Percentiles rank a stretch among this genome's conserved stretches.
phyloP scores from a whole-genome alignment of 169 alveolate genomes.

The Cryptosporidium canis region DNA sequence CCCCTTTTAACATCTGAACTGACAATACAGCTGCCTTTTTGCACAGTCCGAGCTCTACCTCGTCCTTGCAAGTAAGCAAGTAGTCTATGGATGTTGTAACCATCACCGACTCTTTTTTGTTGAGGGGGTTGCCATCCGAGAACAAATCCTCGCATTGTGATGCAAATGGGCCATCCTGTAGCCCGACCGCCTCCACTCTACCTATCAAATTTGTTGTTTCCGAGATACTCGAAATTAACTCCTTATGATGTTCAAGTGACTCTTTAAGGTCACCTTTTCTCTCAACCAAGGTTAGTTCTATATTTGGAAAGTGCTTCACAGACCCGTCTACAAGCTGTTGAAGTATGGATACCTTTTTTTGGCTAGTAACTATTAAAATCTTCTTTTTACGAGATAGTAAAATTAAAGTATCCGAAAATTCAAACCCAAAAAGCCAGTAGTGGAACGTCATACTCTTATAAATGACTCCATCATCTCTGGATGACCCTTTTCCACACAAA shows the following conservation, averaged over 20 bases:
- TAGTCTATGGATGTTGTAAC: conserved; percentile 25
- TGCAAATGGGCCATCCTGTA: conserved; percentile 57
- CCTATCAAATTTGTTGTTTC: conserved; percentile 1
- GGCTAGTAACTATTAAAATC: conserved; percentile 84
- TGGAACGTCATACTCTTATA: conserved; percentile 67
- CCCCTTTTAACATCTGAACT: conserved; percentile 75
- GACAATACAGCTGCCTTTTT: conserved; percentile 73
- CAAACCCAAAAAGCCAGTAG: conserved; percentile 88
- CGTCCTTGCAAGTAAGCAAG: conserved; percentile 41
- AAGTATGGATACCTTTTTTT: conserved; percentile 80
- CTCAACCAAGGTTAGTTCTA: conserved; percentile 31
- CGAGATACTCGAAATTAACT: not conserved
- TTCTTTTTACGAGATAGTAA: conserved; percentile 81
- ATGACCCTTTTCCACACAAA: conserved; percentile 69
- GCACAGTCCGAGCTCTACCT: conserved; percentile 45
- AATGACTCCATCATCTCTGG: conserved; percentile 63
- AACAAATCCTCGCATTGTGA: conserved; percentile 63
- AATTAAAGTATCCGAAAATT: conserved; percentile 89
- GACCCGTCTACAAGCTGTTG: conserved; percentile 20
- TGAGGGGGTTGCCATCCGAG: not conserved
- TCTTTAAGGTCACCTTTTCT: conserved; percentile 45
- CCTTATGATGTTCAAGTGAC: conserved; percentile 5
- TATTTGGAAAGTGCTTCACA: not conserved
- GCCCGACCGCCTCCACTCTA: conserved; percentile 32
- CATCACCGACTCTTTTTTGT: not conserved